Evolutionary conservation across 2,329 filamentous ascomycete genomes (phyloP), one percentile per base, ranked within the genome.

Genomic region (Arachnopeziza araneosa): DNA sequence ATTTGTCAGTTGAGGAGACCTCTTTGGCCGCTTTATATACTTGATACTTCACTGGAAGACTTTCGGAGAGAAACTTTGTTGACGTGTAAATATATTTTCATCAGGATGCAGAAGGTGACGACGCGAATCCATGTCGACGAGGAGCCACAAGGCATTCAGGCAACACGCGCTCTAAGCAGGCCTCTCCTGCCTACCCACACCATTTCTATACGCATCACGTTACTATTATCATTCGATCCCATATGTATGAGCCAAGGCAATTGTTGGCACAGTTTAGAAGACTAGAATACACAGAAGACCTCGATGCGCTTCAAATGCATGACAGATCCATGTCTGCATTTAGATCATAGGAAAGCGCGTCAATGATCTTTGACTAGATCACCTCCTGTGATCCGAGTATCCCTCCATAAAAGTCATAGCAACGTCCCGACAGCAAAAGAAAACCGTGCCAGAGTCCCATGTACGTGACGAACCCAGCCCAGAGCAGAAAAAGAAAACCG

Each of bases 211-310:
- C 36, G 17, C 17, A 44, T 7, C 36, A 44, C 36, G 12, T 44
- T 44, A 14, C 30, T 32, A 44, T 30, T 30, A 30, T 5, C 12
- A 6, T 44, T 44, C 36, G 12, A 44, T 3, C 17, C 17, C 12
- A 19, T 14, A 14, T 3, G 17, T 19, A 44, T 44, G 4, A 44
- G 36, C 3, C 36, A 44, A 44, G 12, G 50, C 50, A 51, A 56
- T 53, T 65, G 52, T 50, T 67, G 55, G 62, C 66, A 66, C 63
- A 68, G 55, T 65, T 65, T 65, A 64, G 58, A 57, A 65, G 53
- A 62, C 65, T 71, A 71, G 68, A 70, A 67, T 71, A 71, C 69
- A 71, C 62, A 67, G 64, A 67, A 63, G 61, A 62, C 65, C 64
- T 70, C 67, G 65, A 59, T 65, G 65, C 66, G 67, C 64, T 58